phyloP scores from a whole-genome alignment of 148 eudicot genomes.

The Pouteria glomerata region DNA sequence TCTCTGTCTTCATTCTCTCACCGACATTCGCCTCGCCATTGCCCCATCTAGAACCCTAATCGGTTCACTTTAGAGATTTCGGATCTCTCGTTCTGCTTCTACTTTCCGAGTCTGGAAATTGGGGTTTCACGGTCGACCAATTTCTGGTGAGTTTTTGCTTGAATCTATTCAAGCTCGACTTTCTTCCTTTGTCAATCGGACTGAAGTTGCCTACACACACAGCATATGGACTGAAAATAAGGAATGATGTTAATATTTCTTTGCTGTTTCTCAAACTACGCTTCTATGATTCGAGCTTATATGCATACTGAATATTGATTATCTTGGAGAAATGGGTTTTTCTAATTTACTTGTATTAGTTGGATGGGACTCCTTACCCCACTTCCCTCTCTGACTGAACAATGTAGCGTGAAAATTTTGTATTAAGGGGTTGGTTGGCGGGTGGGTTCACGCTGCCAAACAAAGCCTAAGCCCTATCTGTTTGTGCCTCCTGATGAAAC shows the following conservation, averaged over 20 bases:
- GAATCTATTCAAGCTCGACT: neutral
- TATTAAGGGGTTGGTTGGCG: too few relatives aligned
- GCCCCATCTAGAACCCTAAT: conserved; percentile 20
- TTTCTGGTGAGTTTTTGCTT: conserved; percentile 4
- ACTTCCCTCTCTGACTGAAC: neutral
- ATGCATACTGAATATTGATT: too few relatives aligned
- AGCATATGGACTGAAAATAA: neutral
- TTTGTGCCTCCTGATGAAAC: neutral
- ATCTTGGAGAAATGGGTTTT: neutral
- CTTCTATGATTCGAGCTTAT: too few relatives aligned
- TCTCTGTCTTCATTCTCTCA: conserved; percentile 13
- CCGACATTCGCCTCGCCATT: neutral
- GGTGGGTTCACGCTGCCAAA: too few relatives aligned
- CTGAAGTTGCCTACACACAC: neutral
- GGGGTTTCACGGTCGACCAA: neutral
- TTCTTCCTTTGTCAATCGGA: neutral
- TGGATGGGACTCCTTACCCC: neutral
- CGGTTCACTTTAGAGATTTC: conserved; percentile 9
- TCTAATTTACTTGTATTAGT: neutral
- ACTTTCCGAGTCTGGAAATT: neutral
- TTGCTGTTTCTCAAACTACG: too few relatives aligned
- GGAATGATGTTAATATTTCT: too few relatives aligned
- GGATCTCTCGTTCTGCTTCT: conserved; percentile 9
- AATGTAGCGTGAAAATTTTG: neutral
- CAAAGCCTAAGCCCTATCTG: neutral